Base-by-base conservation (phyloP, 2,329 filamentous ascomycete genomes). In the Aspergillus neoniger region DNA sequence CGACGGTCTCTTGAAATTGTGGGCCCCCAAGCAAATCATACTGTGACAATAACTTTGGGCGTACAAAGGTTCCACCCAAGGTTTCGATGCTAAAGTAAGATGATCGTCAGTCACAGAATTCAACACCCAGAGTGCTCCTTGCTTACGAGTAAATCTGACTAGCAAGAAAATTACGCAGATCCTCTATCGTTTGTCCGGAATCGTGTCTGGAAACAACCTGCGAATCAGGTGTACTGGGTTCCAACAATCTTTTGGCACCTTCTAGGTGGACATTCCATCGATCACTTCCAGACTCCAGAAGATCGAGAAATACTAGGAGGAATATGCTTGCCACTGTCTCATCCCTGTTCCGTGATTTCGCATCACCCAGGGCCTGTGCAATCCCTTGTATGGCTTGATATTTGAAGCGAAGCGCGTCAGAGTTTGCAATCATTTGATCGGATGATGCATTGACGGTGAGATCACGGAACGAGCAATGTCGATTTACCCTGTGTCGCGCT, bases 321-420 rank as follows among this genome's bases (percentile, higher is more conserved):
- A 76, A 76, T 6, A 74, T 70, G 32, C 68, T 74, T 23, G 74
- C 74, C 30, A 76, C 65, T 2, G 68, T 76, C 1, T 69, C 65
- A 32, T 76, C 72, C 7, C 63, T 64, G n/a, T 60, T 64, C 28
- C 54, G 56, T 5, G 59, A 15, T 7, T 43, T 25, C 5, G 60
- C 23, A 39, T 69, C 60, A 1, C 60, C 32, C 5, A 76, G 28
- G 1, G 61, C 61, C 7, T 60, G 58, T 2, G 72, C 69, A 4
- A 76, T 62, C 5, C 69, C 67, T 47, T 72, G 70, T 38, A 76
- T 74, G 1, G 74, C 72, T 32, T 70, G 70, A 19, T 74, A 68
- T 44, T 76, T 76, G 57, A 70, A 76, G 1, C 54, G 61, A 23
- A 76, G 67, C 4, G 74, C 74, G 60, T 74, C 68, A 1, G 62